Base-by-base conservation (phyloP, 2,329 filamentous ascomycete genomes). In the Nothomitra cinnamomea region DNA sequence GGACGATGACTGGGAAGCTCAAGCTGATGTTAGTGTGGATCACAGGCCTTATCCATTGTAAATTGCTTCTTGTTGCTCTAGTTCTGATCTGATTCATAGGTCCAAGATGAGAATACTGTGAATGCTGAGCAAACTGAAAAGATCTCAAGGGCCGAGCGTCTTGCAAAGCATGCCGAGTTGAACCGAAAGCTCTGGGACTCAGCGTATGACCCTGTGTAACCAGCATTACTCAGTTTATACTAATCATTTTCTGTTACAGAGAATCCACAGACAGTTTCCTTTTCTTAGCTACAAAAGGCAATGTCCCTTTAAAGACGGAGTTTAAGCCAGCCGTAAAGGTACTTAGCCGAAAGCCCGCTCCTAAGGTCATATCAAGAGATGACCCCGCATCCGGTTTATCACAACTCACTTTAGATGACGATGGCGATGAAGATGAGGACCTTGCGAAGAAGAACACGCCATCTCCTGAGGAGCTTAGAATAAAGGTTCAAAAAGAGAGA, bases 141-240 rank as follows among this genome's bases (percentile, higher is more conserved):
- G 28, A 24, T 87, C 56, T 81, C 79, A 58, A 88, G 85, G 63
- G 80, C 85, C 2, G 84, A 95, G 67, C 80, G 83, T 42, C 74
- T 85, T 57, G 86, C 85, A 12, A 78, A 83, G 64, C 90, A 96
- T 65, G 79, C 78, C 25, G 87, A 95, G 65, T 77, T 82, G 53
- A 94, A 95, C 65, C 80, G 82, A 61, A 84, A 85, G 66, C 70
- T 95, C 54, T 95, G 90, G 90, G 80, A 92, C 63, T 82, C 87
- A 63, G 90, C 43, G 24, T 50, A 51, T 28, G 32, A 17, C 45
- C 17, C 15, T 43, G 24, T 21, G 17, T 38, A 41, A 43, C 41
- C 25, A 45, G 38, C 22, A 3, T 52, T 45, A n/a, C n/a, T 32
- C 48, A 17, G 32, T 36, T 15, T 49, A 24, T 15, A 19, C 32